Conservation (phyloP, 108 stramenopile genomes). For the Conticribra weissflogii region DNA sequence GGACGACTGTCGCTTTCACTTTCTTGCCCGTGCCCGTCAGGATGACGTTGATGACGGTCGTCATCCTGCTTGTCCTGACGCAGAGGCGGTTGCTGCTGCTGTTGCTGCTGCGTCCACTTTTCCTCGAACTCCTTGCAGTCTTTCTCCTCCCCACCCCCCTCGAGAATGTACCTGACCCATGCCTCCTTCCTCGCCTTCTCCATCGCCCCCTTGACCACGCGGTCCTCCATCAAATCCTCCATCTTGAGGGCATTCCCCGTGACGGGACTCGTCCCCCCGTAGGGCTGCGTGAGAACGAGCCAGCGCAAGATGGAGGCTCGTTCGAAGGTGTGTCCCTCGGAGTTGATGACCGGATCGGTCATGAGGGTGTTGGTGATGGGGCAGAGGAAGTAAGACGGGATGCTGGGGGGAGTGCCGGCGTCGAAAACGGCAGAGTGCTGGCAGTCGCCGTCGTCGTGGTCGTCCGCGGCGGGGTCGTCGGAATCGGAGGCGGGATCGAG, state of each 20-base stretch:
- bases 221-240: background rate
- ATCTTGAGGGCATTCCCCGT: no score
- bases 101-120: background rate
- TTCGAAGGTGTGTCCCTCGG: background rate
- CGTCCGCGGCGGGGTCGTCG: no score
- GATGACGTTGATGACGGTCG: no score
- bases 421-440: background rate
- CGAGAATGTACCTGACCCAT: constrained; percentile 13
- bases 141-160: background rate
- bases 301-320: background rate
- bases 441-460: background rate
- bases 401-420: background rate
- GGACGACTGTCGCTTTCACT: no score
- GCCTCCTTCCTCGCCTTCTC: background rate
- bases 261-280: no score
- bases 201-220: background rate
- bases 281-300: no score
- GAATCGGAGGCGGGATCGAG: no score
- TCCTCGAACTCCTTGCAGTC: background rate
- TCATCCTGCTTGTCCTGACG: no score
- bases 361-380: background rate
- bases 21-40: no score
- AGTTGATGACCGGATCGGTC: background rate
- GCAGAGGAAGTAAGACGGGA: background rate
- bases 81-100: background rate